These are phyloP conservation scores for Botrytis pseudocinerea DNA, from an alignment of 2,329 filamentous ascomycete species.

Conservation along the genomic window DNA sequence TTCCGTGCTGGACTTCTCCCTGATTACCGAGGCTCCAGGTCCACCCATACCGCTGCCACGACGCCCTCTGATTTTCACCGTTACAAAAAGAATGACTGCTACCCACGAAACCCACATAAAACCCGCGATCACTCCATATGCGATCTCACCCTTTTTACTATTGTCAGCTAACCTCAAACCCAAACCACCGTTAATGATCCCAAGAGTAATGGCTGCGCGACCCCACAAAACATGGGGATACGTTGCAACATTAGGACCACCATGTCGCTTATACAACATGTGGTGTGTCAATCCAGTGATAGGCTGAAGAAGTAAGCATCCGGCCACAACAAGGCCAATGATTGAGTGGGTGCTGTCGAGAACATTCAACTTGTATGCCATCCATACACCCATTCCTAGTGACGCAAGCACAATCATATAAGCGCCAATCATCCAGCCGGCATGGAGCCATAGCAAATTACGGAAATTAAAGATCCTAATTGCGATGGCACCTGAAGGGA, in stretches of 20 bases:
- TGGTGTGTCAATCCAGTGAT: slow-evolving; percentile 60
- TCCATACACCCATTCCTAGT: slow-evolving; percentile 57
- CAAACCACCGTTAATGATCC: slow-evolving; percentile 64
- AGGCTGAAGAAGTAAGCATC: slow-evolving; percentile 57
- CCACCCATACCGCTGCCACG: not conserved
- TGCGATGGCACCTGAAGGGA: slow-evolving; percentile 60
- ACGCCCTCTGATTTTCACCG: slow-evolving; percentile 6
- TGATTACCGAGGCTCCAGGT: not conserved
- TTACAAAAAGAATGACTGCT: slow-evolving; percentile 35
- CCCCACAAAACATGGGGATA: slow-evolving; percentile 62
- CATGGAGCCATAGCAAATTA: slow-evolving; percentile 50
- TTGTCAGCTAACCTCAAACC: slow-evolving; percentile 54
- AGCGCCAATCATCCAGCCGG: slow-evolving; percentile 54
- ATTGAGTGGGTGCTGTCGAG: slow-evolving; percentile 48
- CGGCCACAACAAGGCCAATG: slow-evolving; percentile 56
- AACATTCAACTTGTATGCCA: slow-evolving; percentile 33
- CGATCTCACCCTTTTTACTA: slow-evolving; percentile 47
- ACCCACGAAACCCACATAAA: slow-evolving; percentile 52
- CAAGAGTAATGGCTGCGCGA: slow-evolving; percentile 56
- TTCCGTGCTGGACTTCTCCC: not conserved
- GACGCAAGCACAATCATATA: slow-evolving; percentile 60
- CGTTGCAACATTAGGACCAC: slow-evolving; percentile 53
- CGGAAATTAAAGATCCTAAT: slow-evolving; percentile 59
- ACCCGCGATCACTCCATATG: slow-evolving; percentile 57
- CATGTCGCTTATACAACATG: slow-evolving; percentile 46